A percentile compares a stretch with the other conserved stretches of the same genome.
phyloP scores from a whole-genome alignment of 2,329 filamentous ascomycete species.

The Zymoseptoria crescenta region DNA sequence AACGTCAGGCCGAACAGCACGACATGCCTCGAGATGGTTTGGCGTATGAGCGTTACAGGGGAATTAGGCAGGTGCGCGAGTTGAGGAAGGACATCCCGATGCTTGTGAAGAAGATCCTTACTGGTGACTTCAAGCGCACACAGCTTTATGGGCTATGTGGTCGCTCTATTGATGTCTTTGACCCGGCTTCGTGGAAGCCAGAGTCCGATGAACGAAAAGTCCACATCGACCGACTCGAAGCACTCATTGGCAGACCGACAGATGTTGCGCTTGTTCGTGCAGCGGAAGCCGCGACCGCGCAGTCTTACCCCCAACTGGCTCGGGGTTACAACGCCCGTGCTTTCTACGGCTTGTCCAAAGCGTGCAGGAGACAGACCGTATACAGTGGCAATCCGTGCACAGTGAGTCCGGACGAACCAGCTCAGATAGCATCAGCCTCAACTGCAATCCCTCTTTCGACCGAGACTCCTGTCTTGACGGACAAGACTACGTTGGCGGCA shows the following conservation, averaged over 20 bases:
- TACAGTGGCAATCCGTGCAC: not conserved
- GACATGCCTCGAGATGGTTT: not conserved
- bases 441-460: not conserved
- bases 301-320: not conserved
- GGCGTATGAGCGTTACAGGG: not conserved
- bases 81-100: not conserved
- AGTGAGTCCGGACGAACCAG: not conserved
- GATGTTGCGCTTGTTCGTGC: not conserved
- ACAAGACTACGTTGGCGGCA: not conserved
- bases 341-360: not conserved
- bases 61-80: not conserved
- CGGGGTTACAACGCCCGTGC: not conserved
- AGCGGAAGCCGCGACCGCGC: not conserved
- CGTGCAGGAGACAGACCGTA: not conserved
- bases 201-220: not conserved
- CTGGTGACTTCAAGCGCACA: not conserved
- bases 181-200: not conserved
- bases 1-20: not conserved
- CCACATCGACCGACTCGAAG: not conserved
- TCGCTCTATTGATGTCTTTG: not conserved
- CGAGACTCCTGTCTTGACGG: not conserved
- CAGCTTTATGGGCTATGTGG: not conserved
- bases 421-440: not conserved
- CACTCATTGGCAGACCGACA: not conserved
- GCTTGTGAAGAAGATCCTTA: not conserved